phyloP scores from a whole-genome alignment of 2,329 filamentous ascomycete species.

The Septoria linicola region DNA sequence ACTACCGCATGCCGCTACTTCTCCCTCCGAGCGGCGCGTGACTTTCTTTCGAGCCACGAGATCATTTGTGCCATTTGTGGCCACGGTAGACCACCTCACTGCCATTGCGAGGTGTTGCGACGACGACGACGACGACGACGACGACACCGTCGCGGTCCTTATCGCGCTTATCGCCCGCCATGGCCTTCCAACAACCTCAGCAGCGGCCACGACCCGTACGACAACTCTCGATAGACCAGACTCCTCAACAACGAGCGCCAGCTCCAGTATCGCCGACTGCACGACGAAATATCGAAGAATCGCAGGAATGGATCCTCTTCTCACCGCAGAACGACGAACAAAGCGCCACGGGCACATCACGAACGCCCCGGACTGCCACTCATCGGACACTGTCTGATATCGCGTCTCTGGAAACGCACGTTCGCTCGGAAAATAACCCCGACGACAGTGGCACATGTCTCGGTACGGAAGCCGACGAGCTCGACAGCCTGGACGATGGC shows the following conservation, averaged over 20 bases:
- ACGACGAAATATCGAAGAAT: conserved; percentile 61
- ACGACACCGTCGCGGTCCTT: conserved; percentile 1
- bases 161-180: conserved; percentile 18
- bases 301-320: conserved; percentile 96
- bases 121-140: conserved; percentile 1
- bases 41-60: conserved; percentile 5
- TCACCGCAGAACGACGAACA: conserved; percentile 61
- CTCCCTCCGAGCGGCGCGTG: conserved; percentile 19
- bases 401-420: conserved; percentile 71
- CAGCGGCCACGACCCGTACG: conserved; percentile 23
- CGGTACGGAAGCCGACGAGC: conserved; percentile 48
- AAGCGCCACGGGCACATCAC: conserved; percentile 67
- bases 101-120: not conserved
- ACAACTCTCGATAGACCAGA: conserved; percentile 22
- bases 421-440: conserved; percentile 55
- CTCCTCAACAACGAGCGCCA: conserved; percentile 17
- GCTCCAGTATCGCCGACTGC: conserved; percentile 39
- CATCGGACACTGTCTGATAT: conserved; percentile 68
- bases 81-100: not conserved
- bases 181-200: conserved; percentile 30
- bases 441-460: conserved; percentile 45
- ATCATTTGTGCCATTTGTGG: not conserved
- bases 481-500: conserved; percentile 92
- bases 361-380: conserved; percentile 66
- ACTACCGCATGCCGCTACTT: conserved; percentile 12